A percentile compares a stretch with the other conserved stretches of the same genome.
Conservation (phyloP, 1,284 basidiomycete species). For the Moesziomyces aphidis region DNA sequence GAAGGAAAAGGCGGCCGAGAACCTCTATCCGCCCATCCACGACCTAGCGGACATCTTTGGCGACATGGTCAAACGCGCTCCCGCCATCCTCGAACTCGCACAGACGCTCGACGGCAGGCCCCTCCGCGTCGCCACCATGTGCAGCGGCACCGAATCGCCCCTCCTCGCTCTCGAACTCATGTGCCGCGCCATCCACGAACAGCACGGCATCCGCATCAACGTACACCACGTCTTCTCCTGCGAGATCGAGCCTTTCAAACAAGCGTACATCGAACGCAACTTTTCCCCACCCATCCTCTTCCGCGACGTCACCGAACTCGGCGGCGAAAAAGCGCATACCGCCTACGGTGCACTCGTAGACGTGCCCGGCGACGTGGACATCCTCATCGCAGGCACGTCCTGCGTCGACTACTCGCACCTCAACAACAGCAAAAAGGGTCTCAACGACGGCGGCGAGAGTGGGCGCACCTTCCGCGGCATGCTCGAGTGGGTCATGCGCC, state of each 20-base stretch:
- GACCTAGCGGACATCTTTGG: constrained; percentile 83
- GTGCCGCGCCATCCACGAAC: constrained; percentile 78
- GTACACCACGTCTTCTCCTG: constrained; percentile 96
- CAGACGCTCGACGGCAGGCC: constrained; percentile 81
- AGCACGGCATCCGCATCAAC: constrained; percentile 76
- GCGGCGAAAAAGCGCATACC: constrained; percentile 73
- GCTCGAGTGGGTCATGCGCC: constrained; percentile 89
- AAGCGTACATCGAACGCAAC: constrained; percentile 96
- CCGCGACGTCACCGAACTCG: constrained; percentile 92
- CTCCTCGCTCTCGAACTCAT: constrained; percentile 89
- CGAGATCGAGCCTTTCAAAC: constrained; percentile 98
- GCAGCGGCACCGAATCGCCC: constrained; percentile 94
- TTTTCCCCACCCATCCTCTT: constrained; percentile 89
- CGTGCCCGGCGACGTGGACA: constrained; percentile 89
- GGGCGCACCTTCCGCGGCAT: constrained; percentile 72
- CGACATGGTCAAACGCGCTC: constrained; percentile 81
- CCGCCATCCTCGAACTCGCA: constrained; percentile 70
- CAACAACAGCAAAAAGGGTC: constrained; percentile 87
- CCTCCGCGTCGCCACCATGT: constrained; percentile 95
- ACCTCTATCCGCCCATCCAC: constrained; percentile 78
- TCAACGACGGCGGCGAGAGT: constrained; percentile 63
- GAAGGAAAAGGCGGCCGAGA: constrained; percentile 37
- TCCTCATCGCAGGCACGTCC: constrained; percentile 88
- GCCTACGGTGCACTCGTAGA: constrained; percentile 87
- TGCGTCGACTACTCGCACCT: constrained; percentile 96